Evolutionary conservation across 768 basidiomycete genomes (phyloP), one percentile per base, ranked within the genome.

Genomic region (Kwoniella mangroviensis): DNA sequence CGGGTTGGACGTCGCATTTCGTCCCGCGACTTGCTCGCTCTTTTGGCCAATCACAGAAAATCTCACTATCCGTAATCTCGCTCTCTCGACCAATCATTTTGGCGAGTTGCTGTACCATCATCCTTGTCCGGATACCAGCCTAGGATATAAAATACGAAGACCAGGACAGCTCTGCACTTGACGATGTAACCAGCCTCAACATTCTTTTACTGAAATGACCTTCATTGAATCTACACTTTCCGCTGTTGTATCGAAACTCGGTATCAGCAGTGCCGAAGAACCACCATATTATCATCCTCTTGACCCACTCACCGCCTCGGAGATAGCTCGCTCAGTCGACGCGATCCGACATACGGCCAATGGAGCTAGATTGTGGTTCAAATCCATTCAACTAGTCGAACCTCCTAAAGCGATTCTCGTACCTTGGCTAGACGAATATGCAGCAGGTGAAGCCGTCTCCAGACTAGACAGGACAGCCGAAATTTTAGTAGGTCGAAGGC

Each of bases 391-490:
- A 19, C 28, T 67, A 12, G 43, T 45, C 21, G 66, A 67, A 15
- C 57, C 66, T n/a, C 66, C 66, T n/a, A 67, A 67, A 49, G 59
- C 66, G 10, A 17, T 41, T 13, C 49, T 67, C n/a, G 54, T 49
- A 3, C 66, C 66, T 12, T 67, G 42, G 42, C 58, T 67, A 3
- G 64, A 54, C 22, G 54, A 53, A 4, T 55, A 28, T 19, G 49
- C 49, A n/a, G 64, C 55, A 22, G 64, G 49, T 40, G 41, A 43
- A 54, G 2, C 54, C 5, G 40, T 43, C 4, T 26, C 26, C 11
- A 54, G 24, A 13, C 26, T 65, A 19, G 53, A 52, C 12, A 54
- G 55, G 17, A 42, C 28, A 26, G 55, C 65, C 57, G 65, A 57
- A 24, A 26, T 43, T 12, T 34, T 59, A 21, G 13, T 52, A 4